Conservation (phyloP, 2,329 filamentous ascomycete genomes). For the Ascochyta rabiei region DNA sequence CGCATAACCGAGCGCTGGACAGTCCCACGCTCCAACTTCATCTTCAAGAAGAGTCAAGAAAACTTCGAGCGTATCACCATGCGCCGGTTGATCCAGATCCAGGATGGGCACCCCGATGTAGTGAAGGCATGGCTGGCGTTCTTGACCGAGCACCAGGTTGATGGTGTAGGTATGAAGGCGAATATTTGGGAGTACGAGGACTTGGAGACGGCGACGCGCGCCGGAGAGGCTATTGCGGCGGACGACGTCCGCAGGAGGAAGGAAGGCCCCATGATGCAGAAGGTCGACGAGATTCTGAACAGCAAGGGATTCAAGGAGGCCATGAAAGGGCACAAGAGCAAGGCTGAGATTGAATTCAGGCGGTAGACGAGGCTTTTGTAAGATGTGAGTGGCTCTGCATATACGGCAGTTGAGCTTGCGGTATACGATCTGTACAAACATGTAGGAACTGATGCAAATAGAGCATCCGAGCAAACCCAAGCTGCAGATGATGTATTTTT, state of each 20-base stretch:
- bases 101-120: slow-evolving; percentile 85
- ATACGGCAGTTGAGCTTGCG: not conserved
- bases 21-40: slow-evolving; percentile 84
- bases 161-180: slow-evolving; percentile 98
- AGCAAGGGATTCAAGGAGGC: slow-evolving; percentile 40
- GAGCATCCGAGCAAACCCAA: not conserved
- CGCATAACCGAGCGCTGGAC: slow-evolving; percentile 93
- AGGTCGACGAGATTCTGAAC: slow-evolving; percentile 44
- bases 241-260: slow-evolving; percentile 38
- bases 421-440: slow-evolving; percentile 11
- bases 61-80: slow-evolving; percentile 94
- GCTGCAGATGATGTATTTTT: not conserved
- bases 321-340: slow-evolving; percentile 34
- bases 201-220: slow-evolving; percentile 53
- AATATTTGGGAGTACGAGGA: slow-evolving; percentile 90
- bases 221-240: slow-evolving; percentile 34
- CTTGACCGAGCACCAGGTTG: slow-evolving; percentile 87
- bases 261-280: slow-evolving; percentile 40
- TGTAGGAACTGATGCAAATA: slow-evolving; percentile 4
- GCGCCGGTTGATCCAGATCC: slow-evolving; percentile 86
- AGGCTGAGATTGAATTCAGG: slow-evolving; percentile 29
- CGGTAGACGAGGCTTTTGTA: slow-evolving; percentile 19
- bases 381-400: not conserved
- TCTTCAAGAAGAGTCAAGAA: slow-evolving; percentile 96
- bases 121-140: slow-evolving; percentile 94